Percentiles rank a stretch among this genome's conserved stretches.
These are phyloP conservation scores for Euphorbia pulcherrima DNA, from an alignment of 345 rosid species.

Conservation along the genomic window DNA sequence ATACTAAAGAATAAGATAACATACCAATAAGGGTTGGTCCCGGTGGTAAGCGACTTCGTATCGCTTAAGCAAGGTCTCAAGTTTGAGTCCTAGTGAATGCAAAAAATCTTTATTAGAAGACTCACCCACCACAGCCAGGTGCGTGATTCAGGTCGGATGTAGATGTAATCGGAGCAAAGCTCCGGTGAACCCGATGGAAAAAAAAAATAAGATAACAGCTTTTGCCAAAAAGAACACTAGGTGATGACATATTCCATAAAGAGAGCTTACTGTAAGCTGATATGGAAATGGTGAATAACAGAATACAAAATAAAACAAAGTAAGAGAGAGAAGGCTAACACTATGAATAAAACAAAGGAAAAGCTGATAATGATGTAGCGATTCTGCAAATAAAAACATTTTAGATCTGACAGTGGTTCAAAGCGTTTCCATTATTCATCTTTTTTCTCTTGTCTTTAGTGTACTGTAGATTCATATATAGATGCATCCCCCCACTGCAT, in stretches of 20 bases:
- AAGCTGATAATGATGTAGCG: slow-evolving; percentile 9
- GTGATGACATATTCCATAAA: neutral
- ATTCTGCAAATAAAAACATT: neutral
- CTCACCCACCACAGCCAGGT: too few species aligned
- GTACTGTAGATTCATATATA: too few species aligned
- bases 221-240: neutral
- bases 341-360: neutral
- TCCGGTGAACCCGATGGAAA: too few species aligned
- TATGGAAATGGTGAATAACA: neutral
- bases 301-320: neutral
- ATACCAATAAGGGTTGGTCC: too few species aligned
- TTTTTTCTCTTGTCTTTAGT: neutral
- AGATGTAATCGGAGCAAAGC: too few species aligned
- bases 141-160: too few species aligned
- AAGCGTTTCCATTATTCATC: neutral
- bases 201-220: neutral
- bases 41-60: too few species aligned
- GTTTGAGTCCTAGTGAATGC: too few species aligned
- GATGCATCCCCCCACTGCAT: neutral
- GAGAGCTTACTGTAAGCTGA: neutral
- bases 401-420: neutral
- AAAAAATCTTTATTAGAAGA: too few species aligned
- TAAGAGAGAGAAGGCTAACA: neutral
- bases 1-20: too few species aligned
- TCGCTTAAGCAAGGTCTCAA: too few species aligned